phyloP scores from a whole-genome alignment of 306 rosid genomes.

The Medicago truncatula region DNA sequence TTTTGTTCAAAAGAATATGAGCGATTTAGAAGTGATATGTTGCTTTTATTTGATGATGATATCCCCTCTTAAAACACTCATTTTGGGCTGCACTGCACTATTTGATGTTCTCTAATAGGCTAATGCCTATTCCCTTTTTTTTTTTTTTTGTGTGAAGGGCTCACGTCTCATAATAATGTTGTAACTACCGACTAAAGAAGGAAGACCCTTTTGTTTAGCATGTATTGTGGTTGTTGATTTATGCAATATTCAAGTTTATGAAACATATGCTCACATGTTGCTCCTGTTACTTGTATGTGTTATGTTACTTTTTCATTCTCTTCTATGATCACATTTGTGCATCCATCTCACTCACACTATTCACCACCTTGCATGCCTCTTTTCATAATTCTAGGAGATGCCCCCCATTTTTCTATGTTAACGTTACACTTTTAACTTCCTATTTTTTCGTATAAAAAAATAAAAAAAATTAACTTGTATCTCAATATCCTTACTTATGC shows the following conservation, averaged over 20 bases:
- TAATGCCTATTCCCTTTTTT: no score
- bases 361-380: neutral
- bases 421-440: neutral
- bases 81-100: no score
- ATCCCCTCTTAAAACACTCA: no score
- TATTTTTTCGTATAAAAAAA: neutral
- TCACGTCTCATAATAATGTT: no score
- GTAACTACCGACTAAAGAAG: neutral
- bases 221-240: neutral
- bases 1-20: no score
- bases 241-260: neutral
- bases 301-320: slow-evolving; percentile 37
- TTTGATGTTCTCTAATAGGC: no score
- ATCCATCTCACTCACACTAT: slow-evolving; percentile 9
- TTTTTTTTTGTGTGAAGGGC: no score
- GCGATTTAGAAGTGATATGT: no score
- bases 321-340: slow-evolving; percentile 5
- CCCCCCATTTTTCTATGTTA: neutral
- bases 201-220: neutral
- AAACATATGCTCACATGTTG: neutral
- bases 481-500: neutral
- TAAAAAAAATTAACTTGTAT: neutral
- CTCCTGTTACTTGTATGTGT: slow-evolving; percentile 39
- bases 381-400: slow-evolving; percentile 50
- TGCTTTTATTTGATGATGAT: no score